phyloP scores from a whole-genome alignment of 2,329 filamentous ascomycete species.

The Sarocladium oryzae region DNA sequence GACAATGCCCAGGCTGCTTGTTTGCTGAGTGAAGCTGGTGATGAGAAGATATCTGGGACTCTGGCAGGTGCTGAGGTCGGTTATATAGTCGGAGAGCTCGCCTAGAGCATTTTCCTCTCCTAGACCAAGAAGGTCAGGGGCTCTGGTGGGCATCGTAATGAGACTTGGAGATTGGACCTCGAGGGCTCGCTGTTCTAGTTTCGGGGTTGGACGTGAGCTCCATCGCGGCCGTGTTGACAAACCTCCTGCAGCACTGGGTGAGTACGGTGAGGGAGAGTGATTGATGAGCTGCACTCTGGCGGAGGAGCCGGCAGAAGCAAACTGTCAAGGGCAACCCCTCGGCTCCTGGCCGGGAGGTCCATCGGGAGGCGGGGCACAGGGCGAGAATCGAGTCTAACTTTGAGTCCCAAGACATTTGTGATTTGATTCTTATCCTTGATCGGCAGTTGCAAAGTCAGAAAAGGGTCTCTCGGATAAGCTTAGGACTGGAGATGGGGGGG shows the following conservation, averaged over 20 bases:
- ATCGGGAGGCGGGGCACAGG: neutral
- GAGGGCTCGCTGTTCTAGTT: neutral
- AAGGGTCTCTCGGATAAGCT: neutral
- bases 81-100: conserved; percentile 1
- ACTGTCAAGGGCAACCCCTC: conserved; percentile 1
- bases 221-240: neutral
- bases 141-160: neutral
- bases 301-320: conserved; percentile 9
- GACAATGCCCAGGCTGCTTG: conserved; percentile 5
- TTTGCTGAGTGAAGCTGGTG: conserved; percentile 10
- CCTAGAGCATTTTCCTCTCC: neutral
- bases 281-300: neutral
- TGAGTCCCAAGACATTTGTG: neutral
- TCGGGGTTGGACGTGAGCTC: neutral
- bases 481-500: neutral
- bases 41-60: conserved; percentile 1
- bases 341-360: conserved; percentile 3
- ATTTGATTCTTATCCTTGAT: neutral
- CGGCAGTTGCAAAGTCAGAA: neutral
- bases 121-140: neutral
- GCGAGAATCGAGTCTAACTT: neutral
- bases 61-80: neutral
- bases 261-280: conserved; percentile 4
- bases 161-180: conserved; percentile 8
- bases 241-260: neutral